A percentile compares a stretch with the other conserved stretches of the same genome.
phyloP scores from a whole-genome alignment of 345 rosid genomes.

The Melaleuca alternifolia region DNA sequence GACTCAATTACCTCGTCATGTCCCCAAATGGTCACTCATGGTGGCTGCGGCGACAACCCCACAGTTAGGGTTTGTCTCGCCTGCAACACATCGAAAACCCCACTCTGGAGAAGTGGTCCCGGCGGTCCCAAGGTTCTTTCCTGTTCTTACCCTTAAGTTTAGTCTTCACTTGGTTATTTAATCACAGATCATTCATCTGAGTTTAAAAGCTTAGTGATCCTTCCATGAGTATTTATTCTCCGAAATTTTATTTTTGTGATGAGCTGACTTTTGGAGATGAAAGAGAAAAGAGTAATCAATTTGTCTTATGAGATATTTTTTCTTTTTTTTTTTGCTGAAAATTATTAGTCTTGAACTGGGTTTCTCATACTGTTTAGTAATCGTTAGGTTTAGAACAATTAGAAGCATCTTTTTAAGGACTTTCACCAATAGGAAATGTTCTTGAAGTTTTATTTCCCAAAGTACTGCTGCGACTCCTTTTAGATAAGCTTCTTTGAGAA shows the following conservation, averaged over 20 bases:
- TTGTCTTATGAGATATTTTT: not conserved
- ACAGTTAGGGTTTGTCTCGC: constrained; percentile 69
- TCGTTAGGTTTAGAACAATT: not conserved
- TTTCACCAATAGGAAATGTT: not conserved
- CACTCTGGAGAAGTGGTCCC: constrained; percentile 96
- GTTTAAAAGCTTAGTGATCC: not conserved
- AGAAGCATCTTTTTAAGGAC: not conserved
- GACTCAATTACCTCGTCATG: not conserved
- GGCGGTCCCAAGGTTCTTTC: constrained; percentile 82
- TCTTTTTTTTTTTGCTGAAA: not conserved
- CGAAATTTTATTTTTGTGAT: not conserved
- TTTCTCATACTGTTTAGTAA: not conserved
- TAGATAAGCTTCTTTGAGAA: not conserved
- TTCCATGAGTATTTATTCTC: not conserved
- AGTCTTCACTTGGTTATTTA: not conserved
- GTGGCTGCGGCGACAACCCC: not conserved
- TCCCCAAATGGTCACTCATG: not conserved
- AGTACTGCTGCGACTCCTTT: not conserved
- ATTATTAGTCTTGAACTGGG: not conserved
- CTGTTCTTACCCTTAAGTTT: not conserved
- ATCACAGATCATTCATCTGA: not conserved
- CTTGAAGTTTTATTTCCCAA: not conserved
- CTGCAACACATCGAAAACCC: constrained; percentile 91
- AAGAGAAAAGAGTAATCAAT: not conserved
- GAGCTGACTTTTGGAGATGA: not conserved